Conservation (phyloP, 352 stramenopile genomes). For the Sclerospora graminicola region DNA sequence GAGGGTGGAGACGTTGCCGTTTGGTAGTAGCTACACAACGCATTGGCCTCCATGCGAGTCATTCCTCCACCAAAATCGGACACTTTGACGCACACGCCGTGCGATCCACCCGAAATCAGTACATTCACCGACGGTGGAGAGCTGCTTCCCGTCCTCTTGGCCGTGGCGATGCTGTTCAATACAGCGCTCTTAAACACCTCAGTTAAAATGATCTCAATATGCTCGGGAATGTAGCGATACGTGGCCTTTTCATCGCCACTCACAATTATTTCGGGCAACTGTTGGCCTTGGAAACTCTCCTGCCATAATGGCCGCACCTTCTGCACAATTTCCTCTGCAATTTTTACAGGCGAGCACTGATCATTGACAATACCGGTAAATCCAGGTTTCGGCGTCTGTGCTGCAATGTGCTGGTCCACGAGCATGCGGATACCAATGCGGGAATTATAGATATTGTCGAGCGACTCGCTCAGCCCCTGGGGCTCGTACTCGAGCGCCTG, state of each 20-base stretch:
- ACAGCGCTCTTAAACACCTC: constrained; percentile 78
- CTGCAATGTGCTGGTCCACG: constrained; percentile 67
- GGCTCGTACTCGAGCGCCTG: constrained; percentile 46
- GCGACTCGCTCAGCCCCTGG: constrained; percentile 39
- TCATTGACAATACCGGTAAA: constrained; percentile 62
- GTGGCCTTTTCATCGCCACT: constrained; percentile 37
- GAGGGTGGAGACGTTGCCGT: constrained; percentile 8
- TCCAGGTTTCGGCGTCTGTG: constrained; percentile 39
- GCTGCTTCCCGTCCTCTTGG: constrained; percentile 10
- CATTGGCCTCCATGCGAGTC: constrained; percentile 64
- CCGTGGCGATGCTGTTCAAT: constrained; percentile 48
- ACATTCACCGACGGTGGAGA: constrained; percentile 46
- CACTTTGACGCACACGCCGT: constrained; percentile 77
- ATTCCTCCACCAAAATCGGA: constrained; percentile 65
- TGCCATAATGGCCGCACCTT: constrained; percentile 49
- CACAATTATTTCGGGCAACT: constrained; percentile 51
- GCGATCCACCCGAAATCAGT: constrained; percentile 45
- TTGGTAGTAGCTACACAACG: constrained; percentile 53
- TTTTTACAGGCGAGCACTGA: constrained; percentile 53
- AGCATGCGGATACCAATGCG: constrained; percentile 78
- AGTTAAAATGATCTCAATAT: constrained; percentile 74
- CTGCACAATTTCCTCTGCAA: constrained; percentile 44
- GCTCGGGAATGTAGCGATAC: constrained; percentile 73
- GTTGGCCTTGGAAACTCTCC: constrained; percentile 29
- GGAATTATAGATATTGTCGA: constrained; percentile 80